Base-by-base conservation (phyloP, 2,329 filamentous ascomycete species). In the Fusarium temperatum region DNA sequence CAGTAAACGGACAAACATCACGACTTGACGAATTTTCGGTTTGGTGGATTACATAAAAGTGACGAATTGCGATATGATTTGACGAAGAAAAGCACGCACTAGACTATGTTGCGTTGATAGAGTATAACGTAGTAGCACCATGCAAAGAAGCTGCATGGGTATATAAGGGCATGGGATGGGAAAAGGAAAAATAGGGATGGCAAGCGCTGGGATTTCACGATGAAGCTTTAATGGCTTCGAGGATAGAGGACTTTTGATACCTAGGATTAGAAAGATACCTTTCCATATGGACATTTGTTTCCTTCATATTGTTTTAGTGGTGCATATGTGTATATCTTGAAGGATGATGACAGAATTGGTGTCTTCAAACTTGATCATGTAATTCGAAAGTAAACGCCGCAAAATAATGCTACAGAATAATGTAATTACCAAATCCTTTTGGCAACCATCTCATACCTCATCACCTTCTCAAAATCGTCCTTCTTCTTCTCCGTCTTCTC, bases 391-490 rank as follows among this genome's bases (percentile, higher is more conserved):
- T 35, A 24, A 73, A 73, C 63, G 60, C 72, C 56, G 30, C 57
- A 55, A 30, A 57, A 60, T 70, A 57, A 60, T 70, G 66, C 68
- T 63, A 26, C 38, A 44, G 22, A 41, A 59, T 6, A 26, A 57
- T 36, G 30, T 8, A 38, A 44, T 75, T 35, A 98, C 96, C 96
- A 99, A 77, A 99, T 99, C 80, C 96, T 89, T 87, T 98, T 98
- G 1, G 94, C 94, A 77, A 95, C 92, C 96, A 98, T 98, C 80
- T 95, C 94, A 84, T 98, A 99, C 77, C 96, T 88, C 87, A 90
- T 72, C 91, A 94, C 80, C 84, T 90, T 78, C 87, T 93, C 82
- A 90, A 90, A 80, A 89, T 85, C 84, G 4, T 73, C 74, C 59
- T 89, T 88, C 63, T 87, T 87, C 59, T 84, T 84, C 41, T 87